A percentile compares a stretch with the other conserved stretches of the same genome.
Conservation (phyloP, 768 basidiomycete genomes). For the Panellus pusillus region DNA sequence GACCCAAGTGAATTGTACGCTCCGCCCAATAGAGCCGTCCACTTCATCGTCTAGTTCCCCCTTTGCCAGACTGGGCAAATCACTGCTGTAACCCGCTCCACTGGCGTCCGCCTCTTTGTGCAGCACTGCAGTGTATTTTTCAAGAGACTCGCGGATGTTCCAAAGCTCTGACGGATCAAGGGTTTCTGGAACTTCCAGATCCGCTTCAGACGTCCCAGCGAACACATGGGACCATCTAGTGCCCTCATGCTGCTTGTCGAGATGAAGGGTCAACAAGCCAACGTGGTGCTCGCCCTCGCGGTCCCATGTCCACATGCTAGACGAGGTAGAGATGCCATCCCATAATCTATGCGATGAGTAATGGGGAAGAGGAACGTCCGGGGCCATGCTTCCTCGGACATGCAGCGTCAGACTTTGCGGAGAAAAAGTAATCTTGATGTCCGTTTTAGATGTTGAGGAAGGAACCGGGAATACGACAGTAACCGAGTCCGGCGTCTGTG, state of each 20-base stretch:
- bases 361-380: constrained; percentile 46
- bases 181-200: constrained; percentile 82
- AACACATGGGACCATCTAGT: constrained; percentile 91
- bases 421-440: constrained; percentile 69
- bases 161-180: constrained; percentile 83
- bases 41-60: constrained; percentile 94
- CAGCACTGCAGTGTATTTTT: constrained; percentile 79
- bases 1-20: constrained; percentile 69
- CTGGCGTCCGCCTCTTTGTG: constrained; percentile 57
- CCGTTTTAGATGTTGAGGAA: constrained; percentile 56
- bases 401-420: constrained; percentile 65
- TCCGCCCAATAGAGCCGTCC: constrained; percentile 70
- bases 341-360: constrained; percentile 70
- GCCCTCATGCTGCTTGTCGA: constrained; percentile 83
- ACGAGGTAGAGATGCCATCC: constrained; percentile 73
- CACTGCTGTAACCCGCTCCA: constrained; percentile 62
- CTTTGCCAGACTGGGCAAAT: constrained; percentile 77
- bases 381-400: constrained; percentile 41
- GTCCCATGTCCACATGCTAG: constrained; percentile 96
- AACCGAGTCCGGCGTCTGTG: constrained; percentile 79
- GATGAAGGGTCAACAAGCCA: constrained; percentile 76
- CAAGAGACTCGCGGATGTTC: constrained; percentile 75
- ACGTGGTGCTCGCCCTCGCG: constrained; percentile 65
- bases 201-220: constrained; percentile 43
- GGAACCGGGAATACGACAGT: constrained; percentile 87